phyloP scores from a whole-genome alignment of 306 rosid species.

The Inga laurina region DNA sequence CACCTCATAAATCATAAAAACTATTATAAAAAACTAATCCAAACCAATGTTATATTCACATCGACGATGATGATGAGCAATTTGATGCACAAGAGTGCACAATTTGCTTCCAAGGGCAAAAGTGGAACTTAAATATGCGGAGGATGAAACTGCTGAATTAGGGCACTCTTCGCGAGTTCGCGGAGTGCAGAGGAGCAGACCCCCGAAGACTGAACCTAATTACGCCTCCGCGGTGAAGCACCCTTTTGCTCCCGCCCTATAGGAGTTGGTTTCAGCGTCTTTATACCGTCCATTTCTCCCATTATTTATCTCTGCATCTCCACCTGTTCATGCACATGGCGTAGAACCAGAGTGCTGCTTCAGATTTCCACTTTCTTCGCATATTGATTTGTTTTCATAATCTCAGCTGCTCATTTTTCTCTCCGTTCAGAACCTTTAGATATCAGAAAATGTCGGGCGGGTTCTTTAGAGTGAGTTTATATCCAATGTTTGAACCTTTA shows the following conservation, averaged over 20 bases:
- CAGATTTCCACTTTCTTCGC: constrained; percentile 11
- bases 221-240: neutral
- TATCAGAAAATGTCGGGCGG: constrained; percentile 90
- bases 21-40: no score
- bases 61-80: neutral
- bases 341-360: neutral
- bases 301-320: neutral
- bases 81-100: neutral
- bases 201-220: constrained; percentile 23
- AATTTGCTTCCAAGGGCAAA: constrained; percentile 1
- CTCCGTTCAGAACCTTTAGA: constrained; percentile 42
- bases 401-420: constrained; percentile 31
- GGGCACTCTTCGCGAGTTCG: constrained; percentile 37
- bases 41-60: no score
- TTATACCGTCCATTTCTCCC: neutral
- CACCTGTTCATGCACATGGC: neutral
- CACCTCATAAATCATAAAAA: no score
- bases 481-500: neutral
- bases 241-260: neutral
- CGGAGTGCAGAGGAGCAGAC: neutral
- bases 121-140: neutral
- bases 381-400: constrained; percentile 15
- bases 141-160: constrained; percentile 18
- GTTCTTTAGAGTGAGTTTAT: constrained; percentile 74
- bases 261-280: neutral